Evolutionary conservation across 2,329 filamentous ascomycete genomes (phyloP).

Genomic region (Trichophyton rubrum): DNA sequence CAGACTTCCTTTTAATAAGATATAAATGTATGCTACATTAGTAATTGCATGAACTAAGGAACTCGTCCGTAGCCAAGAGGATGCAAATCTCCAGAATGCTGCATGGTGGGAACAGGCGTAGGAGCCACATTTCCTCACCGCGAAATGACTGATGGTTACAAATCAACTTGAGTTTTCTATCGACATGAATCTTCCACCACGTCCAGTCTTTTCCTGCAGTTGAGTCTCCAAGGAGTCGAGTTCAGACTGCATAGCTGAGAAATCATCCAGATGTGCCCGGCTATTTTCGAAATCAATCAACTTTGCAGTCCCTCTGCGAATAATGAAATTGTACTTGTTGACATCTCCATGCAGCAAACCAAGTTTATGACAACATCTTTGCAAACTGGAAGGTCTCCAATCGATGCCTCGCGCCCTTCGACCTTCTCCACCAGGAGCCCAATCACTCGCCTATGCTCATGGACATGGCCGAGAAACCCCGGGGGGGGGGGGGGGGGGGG

Average conservation of each 20-base stretch:
- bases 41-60: not conserved
- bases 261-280: not conserved
- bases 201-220: not conserved
- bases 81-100: not conserved
- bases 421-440: conserved; percentile 3
- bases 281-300: not conserved
- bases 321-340: conserved; percentile 4
- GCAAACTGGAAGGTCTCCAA: not conserved
- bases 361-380: not conserved
- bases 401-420: not conserved
- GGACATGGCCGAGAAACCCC: conserved; percentile 4
- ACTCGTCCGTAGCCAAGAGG: not conserved
- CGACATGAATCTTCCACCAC: conserved; percentile 12
- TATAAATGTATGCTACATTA: not conserved
- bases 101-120: not conserved
- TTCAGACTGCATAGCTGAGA: not conserved
- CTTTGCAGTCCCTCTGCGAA: not conserved
- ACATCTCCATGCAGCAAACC: conserved; percentile 5
- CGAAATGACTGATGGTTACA: not conserved
- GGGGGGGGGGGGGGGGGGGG: no score
- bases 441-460: not conserved
- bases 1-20: not conserved
- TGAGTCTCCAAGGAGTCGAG: not conserved
- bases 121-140: not conserved
- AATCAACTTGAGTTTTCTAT: not conserved